Base-by-base conservation (phyloP, 306 rosid species). In the Styphnolobium japonicum region DNA sequence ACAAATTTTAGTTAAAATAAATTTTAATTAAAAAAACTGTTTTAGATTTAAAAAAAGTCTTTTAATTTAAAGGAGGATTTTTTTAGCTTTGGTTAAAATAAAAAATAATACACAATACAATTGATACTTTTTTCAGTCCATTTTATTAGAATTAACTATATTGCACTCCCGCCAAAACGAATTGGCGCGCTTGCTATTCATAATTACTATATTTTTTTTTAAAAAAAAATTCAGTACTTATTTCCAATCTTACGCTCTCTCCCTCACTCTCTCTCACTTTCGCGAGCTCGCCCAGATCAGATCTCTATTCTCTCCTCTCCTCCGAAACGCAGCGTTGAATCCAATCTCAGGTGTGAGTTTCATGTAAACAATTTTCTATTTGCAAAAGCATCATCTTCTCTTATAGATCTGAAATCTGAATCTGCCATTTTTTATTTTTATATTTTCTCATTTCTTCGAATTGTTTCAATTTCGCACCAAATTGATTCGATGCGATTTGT, bases 311-410 rank as follows among this genome's bases (percentile, higher is more conserved):
- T 27, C 51, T 82, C 85, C 23, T 1, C 19, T 23, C 14, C 23
- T 37, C 21, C 37, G 9, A 16, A 48, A 52, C 56, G 46, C 69
- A 15, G 11, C 53, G 15, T 63, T 27, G 7, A 27, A 22, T 70
- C n/a, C n/a, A 10, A 2, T 22, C 53, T 29, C n/a, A 63, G 80
- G 86, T 77, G 86, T 77, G 5, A 71, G 63, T 25, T 43, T 67
- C 10, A 0, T 5, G 33, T 5, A 8, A 37, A 8, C 43, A 10
- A 23, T 55, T 25, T 25, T 34, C 3, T 23, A 40, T 60, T 69
- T 29, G 57, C 49, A 14, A 10, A 61, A 37, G 7, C 64, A 4
- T 48, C 18, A 40, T 53, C 22, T 58, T 75, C 69, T 77, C 46
- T 19, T 40, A 9, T 14, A 63, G 82, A 71, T 77, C 80, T 77